Conservation (phyloP, 345 rosid species). For the Turritis glabra region DNA sequence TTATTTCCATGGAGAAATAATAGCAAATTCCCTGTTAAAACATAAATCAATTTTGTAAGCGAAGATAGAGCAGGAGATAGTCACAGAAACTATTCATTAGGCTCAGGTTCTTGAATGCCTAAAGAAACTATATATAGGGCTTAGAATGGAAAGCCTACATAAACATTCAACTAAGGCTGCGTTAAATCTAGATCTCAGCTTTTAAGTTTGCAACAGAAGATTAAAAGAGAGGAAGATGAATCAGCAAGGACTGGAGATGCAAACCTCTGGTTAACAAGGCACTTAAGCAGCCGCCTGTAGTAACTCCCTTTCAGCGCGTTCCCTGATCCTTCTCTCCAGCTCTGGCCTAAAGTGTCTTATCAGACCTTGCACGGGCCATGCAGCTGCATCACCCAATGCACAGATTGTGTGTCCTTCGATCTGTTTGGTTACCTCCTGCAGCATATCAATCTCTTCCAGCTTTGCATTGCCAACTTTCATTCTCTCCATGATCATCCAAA, state of each 20-base stretch:
- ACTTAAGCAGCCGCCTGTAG: conserved; percentile 80
- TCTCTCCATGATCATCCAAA: conserved; percentile 99
- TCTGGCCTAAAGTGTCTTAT: conserved; percentile 98
- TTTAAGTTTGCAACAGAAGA: conserved; percentile 7
- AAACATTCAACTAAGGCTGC: not conserved
- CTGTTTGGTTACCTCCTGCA: conserved; percentile 96
- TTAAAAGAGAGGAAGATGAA: not conserved
- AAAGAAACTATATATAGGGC: not conserved
- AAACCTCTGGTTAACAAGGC: conserved; percentile 34
- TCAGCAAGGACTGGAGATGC: conserved; percentile 2
- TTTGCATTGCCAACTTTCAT: conserved; percentile 94
- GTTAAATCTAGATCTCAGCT: not conserved
- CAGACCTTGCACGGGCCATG: conserved; percentile 99
- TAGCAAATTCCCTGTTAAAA: conserved; percentile 18
- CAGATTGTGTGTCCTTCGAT: conserved; percentile 99
- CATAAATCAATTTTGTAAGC: not conserved
- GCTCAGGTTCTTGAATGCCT: not conserved
- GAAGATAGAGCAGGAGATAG: not conserved
- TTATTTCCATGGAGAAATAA: conserved; percentile 36
- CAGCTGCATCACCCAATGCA: conserved; percentile 99
- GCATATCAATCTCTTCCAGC: conserved; percentile 98
- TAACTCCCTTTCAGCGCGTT: conserved; percentile 90
- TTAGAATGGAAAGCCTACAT: not conserved
- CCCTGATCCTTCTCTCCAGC: conserved; percentile 90
- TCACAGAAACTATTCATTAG: not conserved